Evolutionary conservation across 331 rosid species (phyloP).

Genomic region (Pyracantha coccinea): DNA sequence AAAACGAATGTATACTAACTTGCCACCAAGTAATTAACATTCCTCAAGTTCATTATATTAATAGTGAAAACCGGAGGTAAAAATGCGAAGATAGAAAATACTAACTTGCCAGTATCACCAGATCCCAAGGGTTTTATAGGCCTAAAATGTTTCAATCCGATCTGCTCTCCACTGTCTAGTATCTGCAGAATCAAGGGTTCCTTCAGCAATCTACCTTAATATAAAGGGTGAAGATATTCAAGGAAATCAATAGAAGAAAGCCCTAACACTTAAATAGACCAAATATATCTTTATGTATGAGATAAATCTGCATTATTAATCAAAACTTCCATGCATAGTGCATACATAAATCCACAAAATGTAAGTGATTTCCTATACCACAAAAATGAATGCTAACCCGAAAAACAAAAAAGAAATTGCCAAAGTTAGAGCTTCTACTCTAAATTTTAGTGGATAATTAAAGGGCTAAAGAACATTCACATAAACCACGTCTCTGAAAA

Average conservation of each 20-base stretch:
- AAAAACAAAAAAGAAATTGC: too few species aligned
- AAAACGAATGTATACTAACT: neutral
- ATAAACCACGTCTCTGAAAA: too few species aligned
- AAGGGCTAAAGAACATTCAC: too few species aligned
- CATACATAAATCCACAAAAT: too few species aligned
- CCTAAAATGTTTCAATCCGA: constrained; percentile 73
- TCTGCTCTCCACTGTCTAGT: constrained; percentile 56
- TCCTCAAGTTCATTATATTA: neutral
- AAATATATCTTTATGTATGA: neutral
- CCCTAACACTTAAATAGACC: neutral
- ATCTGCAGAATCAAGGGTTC: constrained; percentile 42
- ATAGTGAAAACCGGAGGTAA: neutral
- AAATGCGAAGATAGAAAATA: constrained; percentile 5
- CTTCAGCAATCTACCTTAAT: constrained; percentile 15
- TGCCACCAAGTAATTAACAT: neutral
- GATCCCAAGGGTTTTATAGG: constrained; percentile 88
- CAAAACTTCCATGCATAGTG: too few species aligned
- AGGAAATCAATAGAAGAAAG: constrained; percentile 7
- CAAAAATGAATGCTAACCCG: too few species aligned
- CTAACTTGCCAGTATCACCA: constrained; percentile 94
- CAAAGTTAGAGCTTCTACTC: too few species aligned
- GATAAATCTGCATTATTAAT: neutral
- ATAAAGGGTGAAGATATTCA: constrained; percentile 2
- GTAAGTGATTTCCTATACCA: too few species aligned
- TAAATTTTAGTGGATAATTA: too few species aligned